Evolutionary conservation across 495 filamentous ascomycete genomes (phyloP).

Genomic region (Penicillium paxilli): DNA sequence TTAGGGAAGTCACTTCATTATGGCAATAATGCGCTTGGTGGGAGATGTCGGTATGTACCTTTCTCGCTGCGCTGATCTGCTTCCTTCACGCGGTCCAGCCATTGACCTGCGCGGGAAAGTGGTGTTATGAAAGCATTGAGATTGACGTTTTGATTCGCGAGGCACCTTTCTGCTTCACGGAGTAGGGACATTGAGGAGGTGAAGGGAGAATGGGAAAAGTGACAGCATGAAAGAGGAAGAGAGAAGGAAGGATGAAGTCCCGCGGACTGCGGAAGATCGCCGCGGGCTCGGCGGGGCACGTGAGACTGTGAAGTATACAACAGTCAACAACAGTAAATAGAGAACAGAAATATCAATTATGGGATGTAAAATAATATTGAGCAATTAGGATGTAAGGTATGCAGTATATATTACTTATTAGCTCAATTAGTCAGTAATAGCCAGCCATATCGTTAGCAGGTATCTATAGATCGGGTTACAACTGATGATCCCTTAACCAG

Average conservation of each 20-base stretch:
- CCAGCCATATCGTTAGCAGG: no score
- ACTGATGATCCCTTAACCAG: no score
- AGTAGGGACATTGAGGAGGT: conserved; percentile 44
- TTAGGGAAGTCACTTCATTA: no score
- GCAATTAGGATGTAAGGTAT: no score
- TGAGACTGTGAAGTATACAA: no score
- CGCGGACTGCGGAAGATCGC: conserved; percentile 8
- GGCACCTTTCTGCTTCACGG: conserved; percentile 49
- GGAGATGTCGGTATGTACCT: conserved; percentile 23
- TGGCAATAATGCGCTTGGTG: background rate
- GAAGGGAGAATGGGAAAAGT: conserved; percentile 1
- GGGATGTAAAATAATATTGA: no score
- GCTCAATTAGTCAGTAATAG: no score
- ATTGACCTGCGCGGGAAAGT: conserved; percentile 31
- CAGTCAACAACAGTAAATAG: no score
- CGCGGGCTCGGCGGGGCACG: conserved; percentile 16
- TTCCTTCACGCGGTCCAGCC: conserved; percentile 35
- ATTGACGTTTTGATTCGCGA: conserved; percentile 43
- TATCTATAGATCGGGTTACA: no score
- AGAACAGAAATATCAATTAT: no score
- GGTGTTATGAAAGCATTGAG: conserved; percentile 51
- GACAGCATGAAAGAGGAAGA: no score
- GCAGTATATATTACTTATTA: no score
- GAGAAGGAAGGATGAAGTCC: conserved; percentile 1
- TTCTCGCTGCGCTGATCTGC: conserved; percentile 40